Evolutionary conservation across 1,139 yeast species (phyloP), one percentile per base, ranked within the genome.

Genomic region (Debaryomycetaceae sp.): DNA sequence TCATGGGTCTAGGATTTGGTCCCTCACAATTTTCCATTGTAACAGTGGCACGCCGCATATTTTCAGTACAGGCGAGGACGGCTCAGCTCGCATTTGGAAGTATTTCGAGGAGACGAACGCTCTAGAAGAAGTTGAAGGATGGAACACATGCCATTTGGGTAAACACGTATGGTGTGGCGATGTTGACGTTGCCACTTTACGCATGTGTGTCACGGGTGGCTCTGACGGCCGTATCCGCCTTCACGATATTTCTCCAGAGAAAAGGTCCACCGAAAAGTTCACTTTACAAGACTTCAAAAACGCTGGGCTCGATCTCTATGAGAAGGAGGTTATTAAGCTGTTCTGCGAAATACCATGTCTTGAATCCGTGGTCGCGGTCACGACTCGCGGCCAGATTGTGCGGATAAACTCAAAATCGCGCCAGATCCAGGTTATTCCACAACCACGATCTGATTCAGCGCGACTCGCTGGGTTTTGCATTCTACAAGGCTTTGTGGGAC

Each of bases 1-100:
- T 12, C 98, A 90, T 49, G 79, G 82, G 3, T 87, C 97, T 0
- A 68, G 98, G 47, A 86, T 90, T 25, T 90, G 98, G 98, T 71
- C 70, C 25, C 60, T 90, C 30, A 64, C 64, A 26, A 85, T 86
- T 49, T 68, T 62, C 36, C 27, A 13, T 11, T 37, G 49, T 5
- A 6, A 6, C 8, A 48, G 55, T 25, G 26, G 31, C 4, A 38
- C 44, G 2, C 46, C 78, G 1, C 58, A 71, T 16, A 45, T 70
- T 3, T 51, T 68, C 38, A 79, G 93, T 53, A 74, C 77, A 11
- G 86, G 95, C 7, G 98, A 90, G 50, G 98, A 90, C 51, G 74
- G 92, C 43, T 78, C 95, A 0, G 71, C 83, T n/a, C 67, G 96
- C 38, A 47, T 78, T 0, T 90, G 98, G 98, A 52, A 56, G 23